Conservation (phyloP, 768 basidiomycete genomes). For the Suillus hirtellus region DNA sequence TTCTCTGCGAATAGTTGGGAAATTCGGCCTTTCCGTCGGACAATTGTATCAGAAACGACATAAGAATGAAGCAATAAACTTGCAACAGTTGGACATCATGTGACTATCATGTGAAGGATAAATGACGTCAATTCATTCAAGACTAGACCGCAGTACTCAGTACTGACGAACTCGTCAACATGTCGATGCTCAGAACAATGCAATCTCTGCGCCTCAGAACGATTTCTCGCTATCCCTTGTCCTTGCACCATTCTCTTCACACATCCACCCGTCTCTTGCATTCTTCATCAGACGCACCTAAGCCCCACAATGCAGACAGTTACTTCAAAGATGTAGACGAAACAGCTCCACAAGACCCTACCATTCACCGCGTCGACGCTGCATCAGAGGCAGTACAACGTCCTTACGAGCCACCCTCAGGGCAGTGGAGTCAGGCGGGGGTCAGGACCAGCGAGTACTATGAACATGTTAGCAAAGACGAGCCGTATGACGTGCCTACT, state of each 20-base stretch:
- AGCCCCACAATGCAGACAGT: constrained; percentile 38
- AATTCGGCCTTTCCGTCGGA: not conserved
- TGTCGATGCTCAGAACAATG: not conserved
- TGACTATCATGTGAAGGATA: not conserved
- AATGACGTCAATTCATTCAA: not conserved
- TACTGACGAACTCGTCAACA: not conserved
- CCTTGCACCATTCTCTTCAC: not conserved
- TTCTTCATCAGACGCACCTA: not conserved
- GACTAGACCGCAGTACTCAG: not conserved
- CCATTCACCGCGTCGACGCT: constrained; percentile 48
- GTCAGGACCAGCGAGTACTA: constrained; percentile 34
- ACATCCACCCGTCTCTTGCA: not conserved
- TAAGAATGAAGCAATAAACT: not conserved
- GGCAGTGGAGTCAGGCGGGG: constrained; percentile 44
- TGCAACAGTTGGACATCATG: not conserved
- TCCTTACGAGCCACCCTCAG: constrained; percentile 51
- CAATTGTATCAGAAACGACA: not conserved
- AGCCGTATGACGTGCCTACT: constrained; percentile 25
- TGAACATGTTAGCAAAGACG: constrained; percentile 23
- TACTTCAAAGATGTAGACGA: constrained; percentile 52
- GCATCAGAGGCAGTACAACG: constrained; percentile 44
- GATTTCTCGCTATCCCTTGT: not conserved
- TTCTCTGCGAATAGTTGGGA: not conserved
- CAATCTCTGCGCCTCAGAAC: not conserved
- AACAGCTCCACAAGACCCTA: constrained; percentile 41